phyloP scores from a whole-genome alignment of 495 filamentous ascomycete genomes.

The Trichocladium uniseriatum region DNA sequence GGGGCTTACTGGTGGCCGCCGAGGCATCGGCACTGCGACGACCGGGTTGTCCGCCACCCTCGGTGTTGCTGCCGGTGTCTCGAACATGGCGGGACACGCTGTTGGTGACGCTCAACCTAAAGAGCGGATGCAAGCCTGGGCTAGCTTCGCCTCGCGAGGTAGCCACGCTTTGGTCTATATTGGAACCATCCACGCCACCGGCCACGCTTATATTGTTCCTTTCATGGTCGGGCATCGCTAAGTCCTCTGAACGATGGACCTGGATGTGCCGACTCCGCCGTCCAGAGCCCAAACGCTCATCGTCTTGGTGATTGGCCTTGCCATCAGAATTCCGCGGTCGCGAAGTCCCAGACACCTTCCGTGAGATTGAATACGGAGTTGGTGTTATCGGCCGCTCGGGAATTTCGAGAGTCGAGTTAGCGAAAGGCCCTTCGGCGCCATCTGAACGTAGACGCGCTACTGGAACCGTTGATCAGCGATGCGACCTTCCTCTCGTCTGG shows the following conservation, averaged over 20 bases:
- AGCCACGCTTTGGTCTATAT: background rate
- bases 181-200: too few relatives aligned
- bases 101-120: background rate
- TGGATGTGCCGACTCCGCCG: background rate
- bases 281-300: background rate
- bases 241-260: background rate
- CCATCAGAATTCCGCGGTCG: background rate
- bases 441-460: background rate
- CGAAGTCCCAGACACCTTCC: background rate
- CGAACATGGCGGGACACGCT: background rate
- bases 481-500: background rate
- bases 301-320: background rate
- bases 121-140: background rate
- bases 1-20: background rate
- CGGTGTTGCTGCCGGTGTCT: background rate
- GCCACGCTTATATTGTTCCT: background rate
- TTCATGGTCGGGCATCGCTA: background rate
- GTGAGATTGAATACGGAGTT: conserved; percentile 1
- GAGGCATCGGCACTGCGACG: background rate
- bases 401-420: background rate
- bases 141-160: background rate
- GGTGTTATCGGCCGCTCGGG: conserved; percentile 5
- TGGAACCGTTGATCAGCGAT: background rate
- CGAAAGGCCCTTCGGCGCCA: background rate
- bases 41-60: background rate